Percentiles rank a stretch among this genome's conserved stretches.
Conservation (phyloP, 2,329 filamentous ascomycete genomes). For the Fusarium sambucinum region DNA sequence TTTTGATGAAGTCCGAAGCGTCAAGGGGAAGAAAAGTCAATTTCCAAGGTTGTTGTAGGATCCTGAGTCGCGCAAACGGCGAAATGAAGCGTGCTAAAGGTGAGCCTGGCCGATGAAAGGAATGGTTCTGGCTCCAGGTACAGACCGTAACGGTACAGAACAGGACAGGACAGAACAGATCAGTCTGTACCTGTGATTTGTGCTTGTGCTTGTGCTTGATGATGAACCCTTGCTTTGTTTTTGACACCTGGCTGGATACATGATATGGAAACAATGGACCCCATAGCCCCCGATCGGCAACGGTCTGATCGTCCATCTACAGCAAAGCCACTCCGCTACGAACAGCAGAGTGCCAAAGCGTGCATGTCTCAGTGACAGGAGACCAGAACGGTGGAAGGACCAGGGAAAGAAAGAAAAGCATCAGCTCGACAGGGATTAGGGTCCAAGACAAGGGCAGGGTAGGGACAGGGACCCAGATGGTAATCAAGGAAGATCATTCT, state of each 20-base stretch:
- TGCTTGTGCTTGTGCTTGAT: background rate
- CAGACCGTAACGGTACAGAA: background rate
- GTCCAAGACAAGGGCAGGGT: constrained; percentile 19
- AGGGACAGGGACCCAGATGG: constrained; percentile 11
- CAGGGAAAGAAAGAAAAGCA: constrained; percentile 27
- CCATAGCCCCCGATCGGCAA: constrained; percentile 24
- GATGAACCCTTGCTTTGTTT: background rate
- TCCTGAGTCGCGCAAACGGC: constrained; percentile 29
- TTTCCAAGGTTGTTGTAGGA: background rate
- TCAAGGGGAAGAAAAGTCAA: constrained; percentile 10
- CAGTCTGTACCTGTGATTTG: background rate
- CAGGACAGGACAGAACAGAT: background rate
- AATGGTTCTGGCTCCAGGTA: background rate
- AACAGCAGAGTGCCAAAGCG: constrained; percentile 8
- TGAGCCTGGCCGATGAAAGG: background rate
- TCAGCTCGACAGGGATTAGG: constrained; percentile 30
- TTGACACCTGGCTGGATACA: background rate
- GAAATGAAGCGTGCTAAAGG: background rate
- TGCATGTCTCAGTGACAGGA: constrained; percentile 31
- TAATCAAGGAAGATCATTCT: constrained; percentile 35
- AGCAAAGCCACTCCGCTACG: constrained; percentile 17
- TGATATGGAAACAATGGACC: constrained; percentile 28
- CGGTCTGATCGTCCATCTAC: constrained; percentile 24
- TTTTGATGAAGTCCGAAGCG: constrained; percentile 15
- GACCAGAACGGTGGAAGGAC: constrained; percentile 40